Percentiles rank a stretch among this genome's conserved stretches.
Evolutionary conservation across 495 filamentous ascomycete species (phyloP).

Genomic region (Poronia punctata): DNA sequence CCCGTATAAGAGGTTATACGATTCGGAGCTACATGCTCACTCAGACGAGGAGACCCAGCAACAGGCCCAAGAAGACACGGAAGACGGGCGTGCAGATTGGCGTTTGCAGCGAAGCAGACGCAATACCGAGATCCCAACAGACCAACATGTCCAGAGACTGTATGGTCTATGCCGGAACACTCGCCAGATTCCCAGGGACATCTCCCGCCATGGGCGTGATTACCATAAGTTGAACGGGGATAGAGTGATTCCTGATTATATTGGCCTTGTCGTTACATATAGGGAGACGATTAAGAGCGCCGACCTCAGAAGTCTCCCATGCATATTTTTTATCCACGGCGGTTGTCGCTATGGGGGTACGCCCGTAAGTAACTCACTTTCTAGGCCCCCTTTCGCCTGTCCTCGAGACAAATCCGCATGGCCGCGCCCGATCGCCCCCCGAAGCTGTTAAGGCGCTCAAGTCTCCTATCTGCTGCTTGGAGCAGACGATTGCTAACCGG

Average conservation of each 20-base stretch:
- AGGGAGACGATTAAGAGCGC: background rate
- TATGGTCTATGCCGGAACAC: conserved; percentile 1
- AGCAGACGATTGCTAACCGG: too few species aligned
- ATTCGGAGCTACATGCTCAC: background rate
- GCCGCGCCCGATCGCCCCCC: too few species aligned
- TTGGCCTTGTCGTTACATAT: conserved; percentile 4
- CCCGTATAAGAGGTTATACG: conserved; percentile 5
- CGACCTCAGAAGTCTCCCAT: conserved; percentile 3
- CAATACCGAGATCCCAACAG: background rate
- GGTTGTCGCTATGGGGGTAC: conserved; percentile 9
- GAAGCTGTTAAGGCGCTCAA: too few species aligned
- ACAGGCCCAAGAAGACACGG: conserved; percentile 3
- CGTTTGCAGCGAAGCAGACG: conserved; percentile 9
- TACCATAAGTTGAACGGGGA: conserved; percentile 2
- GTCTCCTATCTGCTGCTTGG: too few species aligned
- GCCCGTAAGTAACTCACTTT: too few species aligned
- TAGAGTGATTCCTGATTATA: conserved; percentile 16
- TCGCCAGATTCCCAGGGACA: conserved; percentile 4
- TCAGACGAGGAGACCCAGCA: conserved; percentile 4
- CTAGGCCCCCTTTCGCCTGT: too few species aligned
- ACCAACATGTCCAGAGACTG: background rate
- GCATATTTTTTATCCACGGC: conserved; percentile 12
- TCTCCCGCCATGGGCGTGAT: conserved; percentile 1
- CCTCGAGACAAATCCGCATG: too few species aligned
- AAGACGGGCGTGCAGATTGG: conserved; percentile 3